phyloP scores from a whole-genome alignment of 1,284 basidiomycete species.

The Boletus putidus region DNA sequence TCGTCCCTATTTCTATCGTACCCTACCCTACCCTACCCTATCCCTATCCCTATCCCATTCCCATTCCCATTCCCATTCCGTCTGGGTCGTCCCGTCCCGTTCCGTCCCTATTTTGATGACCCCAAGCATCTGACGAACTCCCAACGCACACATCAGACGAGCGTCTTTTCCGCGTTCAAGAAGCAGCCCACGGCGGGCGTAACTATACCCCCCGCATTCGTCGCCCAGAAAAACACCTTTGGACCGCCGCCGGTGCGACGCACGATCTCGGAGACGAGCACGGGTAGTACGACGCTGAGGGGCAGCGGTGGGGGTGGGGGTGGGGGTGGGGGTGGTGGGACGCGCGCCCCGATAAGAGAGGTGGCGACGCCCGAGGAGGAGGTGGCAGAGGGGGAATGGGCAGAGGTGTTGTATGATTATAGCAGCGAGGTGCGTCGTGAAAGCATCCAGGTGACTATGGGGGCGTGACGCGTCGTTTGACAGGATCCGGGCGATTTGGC shows the following conservation, averaged over 20 bases:
- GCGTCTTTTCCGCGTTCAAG: slow-evolving; percentile 27
- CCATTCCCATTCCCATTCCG: too few relatives aligned
- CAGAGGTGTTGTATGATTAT: slow-evolving; percentile 75
- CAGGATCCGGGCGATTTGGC: slow-evolving; percentile 68
- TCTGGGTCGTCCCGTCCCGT: too few relatives aligned
- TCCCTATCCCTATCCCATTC: too few relatives aligned
- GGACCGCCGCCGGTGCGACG: slow-evolving; percentile 56
- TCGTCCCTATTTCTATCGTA: too few relatives aligned
- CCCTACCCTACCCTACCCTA: too few relatives aligned
- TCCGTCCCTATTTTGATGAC: too few relatives aligned
- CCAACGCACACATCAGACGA: too few relatives aligned
- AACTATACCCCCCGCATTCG: slow-evolving; percentile 51
- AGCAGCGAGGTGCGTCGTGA: slow-evolving; percentile 54
- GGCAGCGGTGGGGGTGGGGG: too few relatives aligned
- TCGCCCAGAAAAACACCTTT: slow-evolving; percentile 46
- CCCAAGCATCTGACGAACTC: too few relatives aligned
- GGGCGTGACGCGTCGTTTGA: not conserved
- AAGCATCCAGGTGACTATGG: too few relatives aligned
- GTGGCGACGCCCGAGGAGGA: slow-evolving; percentile 43
- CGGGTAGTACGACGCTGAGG: too few relatives aligned
- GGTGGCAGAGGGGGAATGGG: slow-evolving; percentile 65
- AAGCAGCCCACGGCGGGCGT: slow-evolving; percentile 36
- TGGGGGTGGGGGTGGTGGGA: too few relatives aligned
- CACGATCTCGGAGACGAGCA: slow-evolving; percentile 34
- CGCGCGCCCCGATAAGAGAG: slow-evolving; percentile 18